These are phyloP conservation scores for Haplographium delicatum DNA, from an alignment of 495 filamentous ascomycete species.

Conservation along the genomic window DNA sequence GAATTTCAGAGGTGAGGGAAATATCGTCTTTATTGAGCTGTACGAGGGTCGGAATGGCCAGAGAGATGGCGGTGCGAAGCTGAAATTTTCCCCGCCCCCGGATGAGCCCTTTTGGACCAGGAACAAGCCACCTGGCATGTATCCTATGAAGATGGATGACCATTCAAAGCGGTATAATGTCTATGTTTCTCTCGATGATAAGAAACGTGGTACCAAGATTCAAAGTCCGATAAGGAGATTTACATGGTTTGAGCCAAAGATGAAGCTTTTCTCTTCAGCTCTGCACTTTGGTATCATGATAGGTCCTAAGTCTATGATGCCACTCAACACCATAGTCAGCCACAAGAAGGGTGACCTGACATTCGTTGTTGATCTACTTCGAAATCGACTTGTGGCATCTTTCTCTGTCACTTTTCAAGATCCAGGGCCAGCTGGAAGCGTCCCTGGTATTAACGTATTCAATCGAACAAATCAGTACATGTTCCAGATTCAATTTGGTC, in stretches of 20 bases:
- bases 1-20: conserved; percentile 25
- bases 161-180: not conserved
- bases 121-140: not conserved
- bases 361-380: conserved; percentile 40
- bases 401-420: conserved; percentile 38
- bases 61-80: conserved; percentile 24
- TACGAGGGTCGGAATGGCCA: conserved; percentile 22
- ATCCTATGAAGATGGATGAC: not conserved
- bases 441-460: conserved; percentile 11
- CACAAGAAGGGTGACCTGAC: not conserved
- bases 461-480: conserved; percentile 31
- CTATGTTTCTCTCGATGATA: not conserved
- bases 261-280: conserved; percentile 27
- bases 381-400: conserved; percentile 36
- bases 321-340: conserved; percentile 33
- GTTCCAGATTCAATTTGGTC: conserved; percentile 59
- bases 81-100: conserved; percentile 29
- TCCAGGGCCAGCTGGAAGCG: conserved; percentile 25
- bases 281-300: conserved; percentile 53
- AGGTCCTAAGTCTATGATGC: conserved; percentile 40
- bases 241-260: conserved; percentile 11
- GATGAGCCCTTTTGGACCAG: conserved; percentile 25
- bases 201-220: not conserved
- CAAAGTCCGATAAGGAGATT: conserved; percentile 13
- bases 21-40: conserved; percentile 28